Percentiles rank a stretch among this genome's conserved stretches.
These are phyloP conservation scores for Trichophyton mentagrophytes DNA, from an alignment of 2,329 filamentous ascomycete species.

Conservation along the genomic window DNA sequence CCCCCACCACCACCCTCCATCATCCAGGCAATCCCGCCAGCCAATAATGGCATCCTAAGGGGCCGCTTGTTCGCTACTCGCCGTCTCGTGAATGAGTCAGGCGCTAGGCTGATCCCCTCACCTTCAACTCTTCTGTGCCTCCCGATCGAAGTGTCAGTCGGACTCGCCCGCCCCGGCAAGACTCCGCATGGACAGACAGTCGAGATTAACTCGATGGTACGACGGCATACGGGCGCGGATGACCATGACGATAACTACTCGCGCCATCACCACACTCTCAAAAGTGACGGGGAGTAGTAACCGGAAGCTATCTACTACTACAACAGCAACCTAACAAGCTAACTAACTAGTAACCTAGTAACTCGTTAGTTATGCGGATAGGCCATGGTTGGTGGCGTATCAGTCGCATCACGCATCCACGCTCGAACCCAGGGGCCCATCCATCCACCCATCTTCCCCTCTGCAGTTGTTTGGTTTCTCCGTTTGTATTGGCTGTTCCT, in stretches of 20 bases:
- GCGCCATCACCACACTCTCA: not conserved
- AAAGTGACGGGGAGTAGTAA: no score
- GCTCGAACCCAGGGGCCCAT: not conserved
- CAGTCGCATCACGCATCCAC: not conserved
- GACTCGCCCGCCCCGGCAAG: not conserved
- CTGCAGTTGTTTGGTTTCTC: not conserved
- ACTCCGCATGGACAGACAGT: not conserved
- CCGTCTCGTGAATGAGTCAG: constrained; percentile 3
- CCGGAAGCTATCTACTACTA: not conserved
- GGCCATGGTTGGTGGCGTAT: not conserved
- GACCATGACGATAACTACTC: not conserved
- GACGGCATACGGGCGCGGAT: not conserved
- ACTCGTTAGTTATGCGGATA: not conserved
- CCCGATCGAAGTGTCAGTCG: not conserved
- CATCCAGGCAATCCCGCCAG: not conserved
- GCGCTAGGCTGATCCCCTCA: not conserved
- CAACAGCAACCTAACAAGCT: not conserved
- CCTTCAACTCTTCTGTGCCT: not conserved
- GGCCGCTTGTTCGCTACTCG: constrained; percentile 1
- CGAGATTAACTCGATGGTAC: not conserved
- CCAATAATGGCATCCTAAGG: not conserved
- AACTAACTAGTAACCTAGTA: not conserved
- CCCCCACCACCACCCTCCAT: not conserved
- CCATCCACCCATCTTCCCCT: not conserved
- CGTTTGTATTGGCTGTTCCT: not conserved